Percentiles rank a stretch among this genome's conserved stretches.
phyloP scores from a whole-genome alignment of 495 filamentous ascomycete species.

The Penicillium simplicissimum region DNA sequence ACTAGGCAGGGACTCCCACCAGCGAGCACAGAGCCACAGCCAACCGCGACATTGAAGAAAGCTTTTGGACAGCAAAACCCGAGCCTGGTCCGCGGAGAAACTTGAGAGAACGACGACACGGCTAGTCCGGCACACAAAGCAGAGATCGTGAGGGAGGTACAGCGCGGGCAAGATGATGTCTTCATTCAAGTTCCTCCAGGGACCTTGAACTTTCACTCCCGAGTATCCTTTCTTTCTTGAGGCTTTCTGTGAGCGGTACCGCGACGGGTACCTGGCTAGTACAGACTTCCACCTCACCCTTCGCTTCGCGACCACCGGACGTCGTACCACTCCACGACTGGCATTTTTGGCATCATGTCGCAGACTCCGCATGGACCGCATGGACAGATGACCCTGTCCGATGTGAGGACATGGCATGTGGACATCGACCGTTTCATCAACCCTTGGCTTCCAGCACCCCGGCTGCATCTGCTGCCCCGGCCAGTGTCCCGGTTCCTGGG shows the following conservation, averaged over 20 bases:
- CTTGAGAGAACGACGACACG: not conserved
- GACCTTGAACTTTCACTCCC: not conserved
- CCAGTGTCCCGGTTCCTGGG: slow-evolving; percentile 46
- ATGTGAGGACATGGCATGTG: slow-evolving; percentile 48
- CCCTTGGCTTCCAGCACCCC: slow-evolving; percentile 54
- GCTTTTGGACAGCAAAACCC: not conserved
- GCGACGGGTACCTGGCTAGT: not conserved
- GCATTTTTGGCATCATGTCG: slow-evolving; percentile 10
- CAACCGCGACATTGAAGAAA: not conserved
- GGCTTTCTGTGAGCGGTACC: not conserved
- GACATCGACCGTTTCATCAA: slow-evolving; percentile 69
- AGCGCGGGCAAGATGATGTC: not conserved
- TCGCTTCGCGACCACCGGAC: not conserved
- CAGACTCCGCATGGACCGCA: slow-evolving; percentile 3
- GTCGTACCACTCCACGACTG: not conserved
- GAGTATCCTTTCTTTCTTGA: not conserved
- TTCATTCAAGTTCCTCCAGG: not conserved
- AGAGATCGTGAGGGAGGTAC: not conserved
- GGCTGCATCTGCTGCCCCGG: slow-evolving; percentile 40
- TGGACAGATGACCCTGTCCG: slow-evolving; percentile 9
- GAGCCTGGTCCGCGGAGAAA: slow-evolving; percentile 21
- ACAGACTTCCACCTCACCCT: not conserved
- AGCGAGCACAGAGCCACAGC: not conserved
- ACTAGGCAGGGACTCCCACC: not conserved
- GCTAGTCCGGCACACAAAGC: not conserved